Evolutionary conservation across 1,284 basidiomycete genomes (phyloP), one percentile per base, ranked within the genome.

Genomic region (Ustanciosporium gigantosporum): DNA sequence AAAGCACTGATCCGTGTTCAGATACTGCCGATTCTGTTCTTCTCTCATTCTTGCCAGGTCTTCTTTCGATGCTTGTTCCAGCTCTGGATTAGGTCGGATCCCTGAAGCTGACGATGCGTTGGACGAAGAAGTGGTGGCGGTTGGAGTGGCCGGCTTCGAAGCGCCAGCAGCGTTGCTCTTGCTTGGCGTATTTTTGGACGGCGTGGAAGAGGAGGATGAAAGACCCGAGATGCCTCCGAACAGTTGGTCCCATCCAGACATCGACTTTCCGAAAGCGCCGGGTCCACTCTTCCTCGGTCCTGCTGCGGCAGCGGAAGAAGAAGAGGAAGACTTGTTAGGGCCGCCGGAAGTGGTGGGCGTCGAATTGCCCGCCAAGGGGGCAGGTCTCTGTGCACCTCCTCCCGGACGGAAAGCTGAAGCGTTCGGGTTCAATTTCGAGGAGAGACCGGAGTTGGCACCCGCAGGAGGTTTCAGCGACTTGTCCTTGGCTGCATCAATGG

Each of bases 191-290:
- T 41, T 23, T 21, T 39, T 34, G 31, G 35, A 39, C 7, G 51
- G 43, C 1, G 43, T 49, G 17, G 47, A 29, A 0, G 48, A 21
- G 9, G 52, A 41, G 13, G 53, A 31, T 14, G 40, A 19, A 5
- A 44, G 45, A 8, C 55, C 61, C 2, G 55, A 55, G 4, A 58
- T 20, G 23, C 39, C 36, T 29, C 61, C 61, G 24, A 65, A 65
- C 19, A 65, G 61, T 31, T 59, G 55, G 40, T 65, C 61, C 61
- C 61, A 65, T 17, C 55, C 50, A 3, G 34, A 47, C 53, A 65
- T 65, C 41, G 37, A 46, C 43, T 59, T 65, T n/a, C 61, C 61
- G 22, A 65, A 65, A 2, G 47, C 52, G 0, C 8, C 11, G 9
- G 32, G 32, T 8, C 17, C 11, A 13, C 20, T 35, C 17, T 35